A percentile compares a stretch with the other conserved stretches of the same genome.
These are phyloP conservation scores for Gleditsia sinensis DNA, from an alignment of 306 rosid species.

Conservation along the genomic window DNA sequence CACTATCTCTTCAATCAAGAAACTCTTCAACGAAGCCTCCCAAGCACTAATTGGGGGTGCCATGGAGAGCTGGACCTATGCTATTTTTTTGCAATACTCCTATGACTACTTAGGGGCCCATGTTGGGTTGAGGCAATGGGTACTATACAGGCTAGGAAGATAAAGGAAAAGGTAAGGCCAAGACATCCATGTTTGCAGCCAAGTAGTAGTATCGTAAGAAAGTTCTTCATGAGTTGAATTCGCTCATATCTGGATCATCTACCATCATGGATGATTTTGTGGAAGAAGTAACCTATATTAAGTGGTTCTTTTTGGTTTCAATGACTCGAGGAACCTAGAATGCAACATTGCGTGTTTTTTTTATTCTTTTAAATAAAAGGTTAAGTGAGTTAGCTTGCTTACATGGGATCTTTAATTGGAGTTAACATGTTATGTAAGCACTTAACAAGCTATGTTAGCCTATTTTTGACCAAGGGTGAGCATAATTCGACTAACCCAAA, in stretches of 20 bases:
- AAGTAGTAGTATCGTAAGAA: conserved; percentile 86
- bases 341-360: too few species aligned
- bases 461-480: too few species aligned
- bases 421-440: too few species aligned
- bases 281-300: conserved; percentile 90
- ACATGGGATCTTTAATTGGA: too few species aligned
- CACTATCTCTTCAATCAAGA: conserved; percentile 66
- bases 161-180: conserved; percentile 45
- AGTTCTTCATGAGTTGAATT: conserved; percentile 81
- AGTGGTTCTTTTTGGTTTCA: conserved; percentile 92
- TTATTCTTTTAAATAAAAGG: too few species aligned
- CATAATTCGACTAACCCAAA: too few species aligned
- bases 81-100: conserved; percentile 93
- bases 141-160: conserved; percentile 89
- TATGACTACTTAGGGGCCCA: conserved; percentile 58
- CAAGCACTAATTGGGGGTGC: conserved; percentile 78
- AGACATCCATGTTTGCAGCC: conserved; percentile 39
- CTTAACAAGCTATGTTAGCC: too few species aligned
- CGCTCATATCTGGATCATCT: conserved; percentile 74
- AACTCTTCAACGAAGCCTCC: conserved; percentile 83
- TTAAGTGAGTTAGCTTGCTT: too few species aligned
- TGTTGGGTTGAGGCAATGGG: conserved; percentile 94
- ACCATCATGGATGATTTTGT: conserved; percentile 50
- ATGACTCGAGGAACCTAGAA: too few species aligned
- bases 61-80: conserved; percentile 80